Base-by-base conservation (phyloP, 208 protist genomes). In the Trypanosoma rangeli region DNA sequence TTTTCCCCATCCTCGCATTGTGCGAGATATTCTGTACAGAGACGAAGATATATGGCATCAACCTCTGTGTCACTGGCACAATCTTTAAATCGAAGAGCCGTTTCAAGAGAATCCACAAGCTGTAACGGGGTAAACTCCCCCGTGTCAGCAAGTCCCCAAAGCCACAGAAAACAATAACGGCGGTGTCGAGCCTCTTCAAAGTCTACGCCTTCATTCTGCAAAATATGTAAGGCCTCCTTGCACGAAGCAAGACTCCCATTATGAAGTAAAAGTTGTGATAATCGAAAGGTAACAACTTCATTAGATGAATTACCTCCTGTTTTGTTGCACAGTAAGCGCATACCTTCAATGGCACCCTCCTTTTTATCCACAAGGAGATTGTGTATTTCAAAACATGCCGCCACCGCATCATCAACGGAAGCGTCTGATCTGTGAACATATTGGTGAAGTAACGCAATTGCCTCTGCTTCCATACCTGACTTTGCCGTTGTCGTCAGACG, bases 331-430 rank as follows among this genome's bases (percentile, higher is more conserved):
- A 77, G 64, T 26, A 71, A 44, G 13, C 44, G 48, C 72, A 77
- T 77, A 13, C 35, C 49, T 39, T 77, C 64, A 37, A 77, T 62
- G 26, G 58, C 39, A 9, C 72, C 53, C 0, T 62, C 58, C 37
- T 71, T 66, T 24, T 7, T 24, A 28, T 60, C 67, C 48, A 42
- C 59, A 24, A 75, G 33, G 10, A 77, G 29, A 50, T 71, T 70
- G n/a, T 77, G 72, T 18, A 77, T 20, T 22, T 77, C 72, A 77
- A 77, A 77, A 56, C 72, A 77, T 0, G 59, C 57, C 18, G 64
- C 44, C n/a, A 77, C 65, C 15, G 72, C 72, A 1, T 77, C 72
- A 66, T 77, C 72, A 3, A 68, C 59, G 20, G 42, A 33, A 16
- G 67, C 65, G 60, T 77, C 65, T 22, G 46, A 44, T 60, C 65